Base-by-base conservation (phyloP, 1,139 yeast species). In the Protomyces inundatus region DNA sequence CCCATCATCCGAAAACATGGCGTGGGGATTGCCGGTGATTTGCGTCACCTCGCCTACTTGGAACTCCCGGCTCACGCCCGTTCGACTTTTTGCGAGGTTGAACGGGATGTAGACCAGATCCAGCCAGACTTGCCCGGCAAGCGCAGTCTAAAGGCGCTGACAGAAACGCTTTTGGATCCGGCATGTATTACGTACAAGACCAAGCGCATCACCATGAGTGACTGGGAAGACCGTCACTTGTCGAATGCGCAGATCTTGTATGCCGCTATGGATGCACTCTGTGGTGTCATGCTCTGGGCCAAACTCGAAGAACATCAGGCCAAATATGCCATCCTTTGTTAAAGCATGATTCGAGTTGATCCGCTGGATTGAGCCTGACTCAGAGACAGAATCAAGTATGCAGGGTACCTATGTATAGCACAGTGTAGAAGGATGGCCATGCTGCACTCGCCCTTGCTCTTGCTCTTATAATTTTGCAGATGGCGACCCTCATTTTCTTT, bases 181-280 rank as follows among this genome's bases (percentile, higher is more conserved):
- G 52, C 42, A 23, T 45, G 53, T 33, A 33, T 45, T 6, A 14
- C 42, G 3, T 51, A 50, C 56, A 58, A 58, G 53, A 58, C 62
- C 12, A 51, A 58, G 37, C 23, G 33, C 33, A 30, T 58, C 10
- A 58, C 62, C 40, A 58, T 58, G 62, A 58, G 52, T 9, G 52
- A 58, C 30, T 58, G 62, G 62, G 62, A 58, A 32, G 12, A 40
- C 34, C 30, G 34, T 6, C 9, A 52, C 12, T 34, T 58, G 14
- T 33, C n/a, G 7, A 23, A 35, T 1, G 62, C 54, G 12, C 56
- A 58, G 30, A 34, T 40, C 7, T 42, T 16, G 33, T 58, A 58
- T 52, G 62, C 62, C 16, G 52, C 62, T 14, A 58, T 58, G 62
- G 62, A 58, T 34, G 62, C 62, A 7, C 34, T 52, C 48, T 42